Evolutionary conservation across 2,329 filamentous ascomycete species (phyloP).

Genomic region (Dactylellina leptospora): DNA sequence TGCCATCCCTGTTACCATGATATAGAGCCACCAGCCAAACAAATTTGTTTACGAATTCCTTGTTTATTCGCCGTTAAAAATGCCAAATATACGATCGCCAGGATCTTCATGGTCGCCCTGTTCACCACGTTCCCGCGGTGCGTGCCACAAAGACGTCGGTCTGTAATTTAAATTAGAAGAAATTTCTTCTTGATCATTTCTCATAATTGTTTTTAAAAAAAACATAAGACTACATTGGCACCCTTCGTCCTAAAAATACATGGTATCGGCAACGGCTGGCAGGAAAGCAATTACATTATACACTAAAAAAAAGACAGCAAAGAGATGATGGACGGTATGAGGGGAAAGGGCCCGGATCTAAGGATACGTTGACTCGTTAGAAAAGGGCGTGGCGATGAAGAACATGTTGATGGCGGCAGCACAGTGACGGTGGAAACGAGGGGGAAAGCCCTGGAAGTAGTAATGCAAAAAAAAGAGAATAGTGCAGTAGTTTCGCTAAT

Average conservation of each 20-base stretch:
- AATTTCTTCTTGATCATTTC: no score
- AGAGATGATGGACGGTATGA: constrained; percentile 8
- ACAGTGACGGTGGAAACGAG: constrained; percentile 1
- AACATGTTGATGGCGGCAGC: constrained; percentile 1
- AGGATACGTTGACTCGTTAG: constrained; percentile 22
- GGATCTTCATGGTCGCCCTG: constrained; percentile 10
- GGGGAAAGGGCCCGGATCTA: constrained; percentile 5
- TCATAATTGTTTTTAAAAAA: constrained; percentile 5
- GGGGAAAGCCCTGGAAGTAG: background rate
- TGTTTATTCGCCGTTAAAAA: no score
- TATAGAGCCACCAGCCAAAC: no score
- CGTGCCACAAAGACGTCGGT: no score
- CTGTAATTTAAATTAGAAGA: no score
- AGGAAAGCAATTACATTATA: constrained; percentile 36
- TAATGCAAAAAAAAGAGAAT: constrained; percentile 30
- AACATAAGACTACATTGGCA: constrained; percentile 25
- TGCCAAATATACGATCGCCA: background rate
- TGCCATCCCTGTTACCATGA: no score
- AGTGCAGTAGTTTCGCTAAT: constrained; percentile 35
- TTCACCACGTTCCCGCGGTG: background rate
- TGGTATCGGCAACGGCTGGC: constrained; percentile 32
- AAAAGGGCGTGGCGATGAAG: background rate
- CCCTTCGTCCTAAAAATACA: constrained; percentile 50
- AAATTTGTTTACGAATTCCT: no score
- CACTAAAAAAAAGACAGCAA: constrained; percentile 19